Percentiles rank a stretch among this genome's conserved stretches.
phyloP scores from a whole-genome alignment of 202 grass and related monocot genomes.

The Eragrostis tef region DNA sequence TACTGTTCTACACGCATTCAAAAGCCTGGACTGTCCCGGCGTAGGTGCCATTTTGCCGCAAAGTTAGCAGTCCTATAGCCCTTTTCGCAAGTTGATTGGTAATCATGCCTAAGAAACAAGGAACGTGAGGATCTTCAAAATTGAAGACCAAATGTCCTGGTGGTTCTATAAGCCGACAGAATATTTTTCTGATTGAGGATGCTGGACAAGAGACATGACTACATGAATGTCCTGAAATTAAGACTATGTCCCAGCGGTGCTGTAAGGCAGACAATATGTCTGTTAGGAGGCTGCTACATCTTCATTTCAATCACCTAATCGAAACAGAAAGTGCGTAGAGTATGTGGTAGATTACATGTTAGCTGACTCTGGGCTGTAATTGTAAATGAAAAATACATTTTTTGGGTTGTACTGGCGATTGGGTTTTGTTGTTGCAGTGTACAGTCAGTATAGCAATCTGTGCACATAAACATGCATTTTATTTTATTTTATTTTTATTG shows the following conservation, averaged over 20 bases:
- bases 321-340: background rate
- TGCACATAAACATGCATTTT: background rate
- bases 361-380: background rate
- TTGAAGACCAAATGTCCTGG: background rate
- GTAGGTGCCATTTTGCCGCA: constrained; percentile 16
- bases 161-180: background rate
- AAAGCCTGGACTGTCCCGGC: background rate
- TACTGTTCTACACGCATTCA: background rate
- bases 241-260: background rate
- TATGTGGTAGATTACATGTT: background rate
- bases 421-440: background rate
- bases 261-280: background rate
- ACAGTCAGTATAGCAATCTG: background rate
- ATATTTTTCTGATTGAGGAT: background rate
- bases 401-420: background rate
- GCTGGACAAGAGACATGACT: background rate
- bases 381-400: background rate
- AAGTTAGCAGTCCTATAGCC: background rate
- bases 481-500: background rate
- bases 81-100: background rate
- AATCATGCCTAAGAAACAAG: background rate
- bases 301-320: background rate
- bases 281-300: background rate
- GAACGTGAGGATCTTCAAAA: background rate
- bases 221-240: background rate